Base-by-base conservation (phyloP, 345 rosid species). In the Linum trigynum region DNA sequence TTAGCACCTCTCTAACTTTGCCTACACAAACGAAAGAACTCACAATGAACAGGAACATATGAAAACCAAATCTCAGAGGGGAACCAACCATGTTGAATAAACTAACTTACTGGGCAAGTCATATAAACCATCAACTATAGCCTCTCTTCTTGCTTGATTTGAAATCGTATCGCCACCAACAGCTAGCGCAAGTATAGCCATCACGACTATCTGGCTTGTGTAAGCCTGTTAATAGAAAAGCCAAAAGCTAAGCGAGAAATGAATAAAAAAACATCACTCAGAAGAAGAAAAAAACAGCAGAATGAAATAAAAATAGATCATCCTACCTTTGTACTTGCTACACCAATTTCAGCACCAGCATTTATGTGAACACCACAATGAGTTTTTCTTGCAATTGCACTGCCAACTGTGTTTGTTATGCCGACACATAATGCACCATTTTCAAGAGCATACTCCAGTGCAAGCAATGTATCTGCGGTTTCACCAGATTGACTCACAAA, bases 401-500 rank as follows among this genome's bases (percentile, higher is more conserved):
- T 92, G 41, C 98, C 98, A 73, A 92, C 98, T 4, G 98, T 86
- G 76, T 92, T 85, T 23, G 92, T 92, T 70, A 92, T 90, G 65
- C 98, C 96, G n/a, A 92, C 94, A 80, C 97, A 92, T 64, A 92
- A 77, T 36, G 97, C 97, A 43, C 97, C 97, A 69, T 90, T 90
- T 70, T 85, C 94, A 1, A 72, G 71, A 68, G 98, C 96, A 74
- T 92, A 88, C 57, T 86, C 91, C 61, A 92, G 65, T 14, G 98
- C 98, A 66, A 74, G 79, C 69, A 92, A 71, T 16, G 98, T 82
- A 82, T 92, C 98, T 51, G 98, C 97, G 35, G 98, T 92, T 92
- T 92, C 98, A 77, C 98, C 98, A 56, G 98, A 92, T 76, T 92
- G 97, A 80, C 98, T 90, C 63, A 92, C 98, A 82, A 92, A 92